Evolutionary conservation across 352 stramenopile species (phyloP).

Genomic region (Phytophthora pseudosyringae): DNA sequence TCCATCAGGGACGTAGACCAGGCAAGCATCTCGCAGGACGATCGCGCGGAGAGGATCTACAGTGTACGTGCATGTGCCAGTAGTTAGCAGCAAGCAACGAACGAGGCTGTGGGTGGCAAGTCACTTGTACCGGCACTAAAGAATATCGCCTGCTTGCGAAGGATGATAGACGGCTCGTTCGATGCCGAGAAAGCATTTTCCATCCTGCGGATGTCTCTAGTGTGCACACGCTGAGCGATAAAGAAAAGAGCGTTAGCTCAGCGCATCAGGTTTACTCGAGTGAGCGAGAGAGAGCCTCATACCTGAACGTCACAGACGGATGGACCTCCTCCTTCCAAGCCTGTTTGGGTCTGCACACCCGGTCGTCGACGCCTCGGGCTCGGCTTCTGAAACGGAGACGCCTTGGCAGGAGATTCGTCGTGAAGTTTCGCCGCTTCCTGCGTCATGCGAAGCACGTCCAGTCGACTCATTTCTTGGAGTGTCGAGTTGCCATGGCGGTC

Average conservation of each 20-base stretch:
- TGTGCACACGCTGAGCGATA: slow-evolving; percentile 50
- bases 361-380: slow-evolving; percentile 20
- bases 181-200: slow-evolving; percentile 70
- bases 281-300: background rate
- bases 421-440: slow-evolving; percentile 51
- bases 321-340: slow-evolving; percentile 1
- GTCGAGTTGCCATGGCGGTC: slow-evolving; percentile 49
- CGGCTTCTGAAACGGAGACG: slow-evolving; percentile 12
- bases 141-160: slow-evolving; percentile 70
- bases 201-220: slow-evolving; percentile 68
- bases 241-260: background rate
- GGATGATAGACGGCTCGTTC: slow-evolving; percentile 64
- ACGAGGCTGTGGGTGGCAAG: background rate
- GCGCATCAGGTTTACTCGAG: background rate
- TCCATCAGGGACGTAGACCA: slow-evolving; percentile 55
- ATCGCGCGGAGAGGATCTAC: slow-evolving; percentile 64
- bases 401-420: slow-evolving; percentile 6
- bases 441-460: slow-evolving; percentile 61
- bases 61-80: background rate
- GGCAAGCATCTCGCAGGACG: slow-evolving; percentile 50
- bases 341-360: slow-evolving; percentile 2
- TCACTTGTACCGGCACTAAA: slow-evolving; percentile 56
- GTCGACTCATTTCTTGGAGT: slow-evolving; percentile 55
- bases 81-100: background rate
- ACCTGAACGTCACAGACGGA: slow-evolving; percentile 47